Evolutionary conservation across 305 asterid genomes (phyloP).

Genomic region (Coffea humblotiana): DNA sequence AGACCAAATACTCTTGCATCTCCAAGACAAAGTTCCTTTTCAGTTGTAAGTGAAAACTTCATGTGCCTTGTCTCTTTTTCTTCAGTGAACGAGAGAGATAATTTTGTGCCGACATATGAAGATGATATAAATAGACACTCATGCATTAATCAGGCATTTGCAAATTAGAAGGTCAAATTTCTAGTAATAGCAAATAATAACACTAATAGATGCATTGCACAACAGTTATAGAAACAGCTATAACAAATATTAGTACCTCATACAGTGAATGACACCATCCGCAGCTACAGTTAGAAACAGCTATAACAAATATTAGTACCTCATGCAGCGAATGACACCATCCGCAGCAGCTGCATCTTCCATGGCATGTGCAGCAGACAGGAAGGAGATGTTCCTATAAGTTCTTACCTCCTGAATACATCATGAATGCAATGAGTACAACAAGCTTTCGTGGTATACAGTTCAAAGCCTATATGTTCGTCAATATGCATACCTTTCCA

Average conservation of each 20-base stretch:
- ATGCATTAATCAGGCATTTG: background rate
- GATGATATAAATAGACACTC: background rate
- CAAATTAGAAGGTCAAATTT: background rate
- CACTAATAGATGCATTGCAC: background rate
- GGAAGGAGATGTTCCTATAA: conserved; percentile 46
- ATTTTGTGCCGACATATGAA: background rate
- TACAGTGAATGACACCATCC: conserved; percentile 60
- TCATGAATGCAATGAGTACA: conserved; percentile 7
- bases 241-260: conserved; percentile 47
- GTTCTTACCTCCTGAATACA: conserved; percentile 54
- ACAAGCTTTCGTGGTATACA: background rate
- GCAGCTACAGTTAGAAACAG: conserved; percentile 18
- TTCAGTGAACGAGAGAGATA: background rate
- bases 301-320: conserved; percentile 34
- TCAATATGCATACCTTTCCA: conserved; percentile 59
- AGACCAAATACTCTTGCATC: background rate
- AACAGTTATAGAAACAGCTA: background rate
- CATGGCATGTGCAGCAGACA: conserved; percentile 68
- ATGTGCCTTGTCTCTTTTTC: background rate
- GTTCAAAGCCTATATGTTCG: conserved; percentile 1
- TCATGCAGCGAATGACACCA: conserved; percentile 63
- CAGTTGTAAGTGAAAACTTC: background rate
- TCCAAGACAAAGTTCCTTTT: background rate
- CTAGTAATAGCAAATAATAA: background rate
- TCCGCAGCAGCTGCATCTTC: conserved; percentile 81